Evolutionary conservation across 2,329 filamentous ascomycete species (phyloP), one percentile per base, ranked within the genome.

Genomic region (Kalaharituber pfeilii): DNA sequence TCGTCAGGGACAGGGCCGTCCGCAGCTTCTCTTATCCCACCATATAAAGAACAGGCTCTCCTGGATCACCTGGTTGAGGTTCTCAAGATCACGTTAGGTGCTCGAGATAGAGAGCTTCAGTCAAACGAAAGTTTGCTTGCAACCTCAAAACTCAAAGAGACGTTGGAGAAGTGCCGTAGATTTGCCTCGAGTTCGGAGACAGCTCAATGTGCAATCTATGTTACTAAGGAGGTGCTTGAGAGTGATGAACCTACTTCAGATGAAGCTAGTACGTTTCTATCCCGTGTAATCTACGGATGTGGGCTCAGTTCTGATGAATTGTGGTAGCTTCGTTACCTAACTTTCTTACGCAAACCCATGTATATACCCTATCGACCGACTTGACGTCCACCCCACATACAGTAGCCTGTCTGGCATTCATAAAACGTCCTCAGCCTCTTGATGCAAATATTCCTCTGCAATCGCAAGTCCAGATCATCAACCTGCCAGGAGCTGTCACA

Each of bases 401-500:
- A 45, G 78, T 84, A 47, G 82, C 86, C 50, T 94, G 85, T 61
- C 81, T 96, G 60, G 84, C 87, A 54, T 79, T 98, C 63, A 77
- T 94, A 62, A 98, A 98, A 73, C 81, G 86, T 53, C 83, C 89
- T 53, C 80, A 82, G 66, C 84, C 88, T 52, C 85, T 98, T 70
- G 86, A 95, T 68, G 80, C 86, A 57, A 78, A 77, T 63, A 74
- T 86, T 67, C 84, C 88, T 56, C 79, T 98, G 66, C 81, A 82
- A 63, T 82, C 82, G 55, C 91, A 98, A 71, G 81, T 98, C 64
- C 86, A 93, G 66, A 84, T 95, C 66, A 84, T 89, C 68, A 95
- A 94, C 67, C 74, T 98, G 58, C 88, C 91, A 9, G 86, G 89
- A 53, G 79, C 83, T 57, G 82, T 83, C 52, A 79, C 81, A 58